Evolutionary conservation across 257 asterid species (phyloP).

Genomic region (Cruciata laevipes): DNA sequence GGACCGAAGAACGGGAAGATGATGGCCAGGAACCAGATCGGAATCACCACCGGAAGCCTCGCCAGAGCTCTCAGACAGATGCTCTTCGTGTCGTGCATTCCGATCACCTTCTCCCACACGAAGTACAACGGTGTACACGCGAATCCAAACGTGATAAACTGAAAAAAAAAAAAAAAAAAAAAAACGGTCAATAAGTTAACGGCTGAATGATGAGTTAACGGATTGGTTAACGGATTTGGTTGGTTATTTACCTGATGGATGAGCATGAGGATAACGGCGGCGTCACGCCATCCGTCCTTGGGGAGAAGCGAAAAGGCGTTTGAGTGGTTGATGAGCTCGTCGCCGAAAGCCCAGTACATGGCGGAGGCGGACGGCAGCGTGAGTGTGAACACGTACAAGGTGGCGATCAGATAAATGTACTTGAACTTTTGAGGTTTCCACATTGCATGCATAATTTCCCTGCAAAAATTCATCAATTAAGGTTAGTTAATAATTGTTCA

Average conservation of each 20-base stretch:
- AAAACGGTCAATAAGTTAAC: no score
- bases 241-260: slow-evolving; percentile 95
- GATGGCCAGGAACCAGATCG: slow-evolving; percentile 94
- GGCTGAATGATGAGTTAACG: no score
- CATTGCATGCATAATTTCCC: slow-evolving; percentile 97
- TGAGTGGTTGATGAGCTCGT: slow-evolving; percentile 66
- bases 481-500: background rate
- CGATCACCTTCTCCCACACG: slow-evolving; percentile 97
- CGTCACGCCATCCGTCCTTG: slow-evolving; percentile 54
- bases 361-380: slow-evolving; percentile 88
- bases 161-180: no score
- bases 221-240: no score
- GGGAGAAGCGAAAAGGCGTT: slow-evolving; percentile 92
- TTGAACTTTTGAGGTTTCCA: slow-evolving; percentile 98
- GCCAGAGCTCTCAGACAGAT: slow-evolving; percentile 80
- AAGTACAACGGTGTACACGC: slow-evolving; percentile 92
- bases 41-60: slow-evolving; percentile 79
- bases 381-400: slow-evolving; percentile 80
- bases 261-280: slow-evolving; percentile 90
- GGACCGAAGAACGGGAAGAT: slow-evolving; percentile 95
- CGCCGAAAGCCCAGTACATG: slow-evolving; percentile 96
- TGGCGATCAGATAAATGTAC: slow-evolving; percentile 75
- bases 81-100: slow-evolving; percentile 86
- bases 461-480: slow-evolving; percentile 13
- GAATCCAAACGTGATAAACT: slow-evolving; percentile 88